phyloP scores from a whole-genome alignment of 352 stramenopile species.

The Phytophthora idaei region DNA sequence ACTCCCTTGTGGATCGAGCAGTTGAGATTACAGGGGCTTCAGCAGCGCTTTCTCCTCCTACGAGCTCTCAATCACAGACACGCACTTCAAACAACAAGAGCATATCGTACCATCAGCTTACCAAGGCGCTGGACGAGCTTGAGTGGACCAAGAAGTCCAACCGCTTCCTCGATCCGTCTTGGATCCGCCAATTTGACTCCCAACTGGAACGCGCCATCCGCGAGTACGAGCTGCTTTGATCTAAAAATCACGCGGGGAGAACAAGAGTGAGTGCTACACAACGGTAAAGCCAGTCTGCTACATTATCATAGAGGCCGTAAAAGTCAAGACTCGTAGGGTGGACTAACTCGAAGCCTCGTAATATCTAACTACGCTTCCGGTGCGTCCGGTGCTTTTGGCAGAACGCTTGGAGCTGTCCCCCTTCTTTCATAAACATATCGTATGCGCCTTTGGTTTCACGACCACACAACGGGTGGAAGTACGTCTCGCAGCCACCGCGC shows the following conservation, averaged over 20 bases:
- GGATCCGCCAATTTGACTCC: conserved; percentile 81
- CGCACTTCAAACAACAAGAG: conserved; percentile 12
- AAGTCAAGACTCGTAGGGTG: conserved; percentile 39
- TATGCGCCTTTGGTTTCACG: conserved; percentile 78
- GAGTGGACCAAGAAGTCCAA: conserved; percentile 76
- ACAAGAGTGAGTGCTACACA: conserved; percentile 13
- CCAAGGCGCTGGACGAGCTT: conserved; percentile 62
- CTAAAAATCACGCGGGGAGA: background rate
- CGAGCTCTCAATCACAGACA: conserved; percentile 16
- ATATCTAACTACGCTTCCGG: conserved; percentile 46
- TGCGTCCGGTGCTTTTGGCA: conserved; percentile 79
- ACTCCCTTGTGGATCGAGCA: conserved; percentile 49
- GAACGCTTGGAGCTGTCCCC: conserved; percentile 80
- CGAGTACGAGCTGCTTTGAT: conserved; percentile 73
- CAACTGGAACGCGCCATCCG: conserved; percentile 75
- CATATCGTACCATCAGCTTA: conserved; percentile 57
- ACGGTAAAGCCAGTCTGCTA: conserved; percentile 34
- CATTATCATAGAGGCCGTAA: conserved; percentile 42
- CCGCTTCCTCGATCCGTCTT: conserved; percentile 79
- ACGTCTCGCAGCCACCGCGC: conserved; percentile 62
- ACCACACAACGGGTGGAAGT: conserved; percentile 87
- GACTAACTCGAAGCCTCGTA: conserved; percentile 32
- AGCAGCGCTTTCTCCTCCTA: conserved; percentile 1
- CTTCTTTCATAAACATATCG: conserved; percentile 93
- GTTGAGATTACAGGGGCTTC: conserved; percentile 20